A percentile compares a stretch with the other conserved stretches of the same genome.
Evolutionary conservation across 176 grass and related monocot species (phyloP).

Genomic region (Tuctoria greenei): DNA sequence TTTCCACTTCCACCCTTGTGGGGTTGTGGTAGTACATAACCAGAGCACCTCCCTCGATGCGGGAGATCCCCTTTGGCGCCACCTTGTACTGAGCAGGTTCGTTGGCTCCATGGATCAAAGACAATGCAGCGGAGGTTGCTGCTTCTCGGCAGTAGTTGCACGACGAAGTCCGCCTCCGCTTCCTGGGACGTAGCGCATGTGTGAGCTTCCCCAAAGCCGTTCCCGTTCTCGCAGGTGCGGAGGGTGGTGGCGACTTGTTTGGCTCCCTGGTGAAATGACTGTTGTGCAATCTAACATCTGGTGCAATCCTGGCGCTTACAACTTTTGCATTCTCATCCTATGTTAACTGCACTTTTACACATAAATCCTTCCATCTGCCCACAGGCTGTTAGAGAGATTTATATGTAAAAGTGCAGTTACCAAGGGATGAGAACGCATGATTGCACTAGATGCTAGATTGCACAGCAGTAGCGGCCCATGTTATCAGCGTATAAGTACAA

Average conservation of each 20-base stretch:
- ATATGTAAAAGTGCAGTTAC: no score
- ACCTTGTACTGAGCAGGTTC: background rate
- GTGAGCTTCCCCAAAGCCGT: background rate
- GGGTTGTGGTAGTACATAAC: background rate
- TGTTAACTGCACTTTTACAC: no score
- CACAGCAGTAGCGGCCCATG: no score
- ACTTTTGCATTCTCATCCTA: no score
- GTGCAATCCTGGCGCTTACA: no score
- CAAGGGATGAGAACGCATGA: no score
- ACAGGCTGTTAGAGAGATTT: no score
- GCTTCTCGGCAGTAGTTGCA: background rate
- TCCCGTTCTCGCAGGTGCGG: background rate
- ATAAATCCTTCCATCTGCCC: no score
- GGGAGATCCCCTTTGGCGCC: background rate
- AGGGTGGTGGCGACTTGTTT: background rate
- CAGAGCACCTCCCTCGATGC: background rate
- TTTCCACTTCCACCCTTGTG: background rate
- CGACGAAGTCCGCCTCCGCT: background rate
- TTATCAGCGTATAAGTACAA: no score
- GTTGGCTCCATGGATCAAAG: background rate
- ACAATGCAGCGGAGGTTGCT: background rate
- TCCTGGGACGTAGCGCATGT: background rate
- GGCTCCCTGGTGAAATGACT: no score
- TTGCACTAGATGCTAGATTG: no score
- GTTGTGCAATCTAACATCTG: no score